Conservation (phyloP, 2,329 filamentous ascomycete species). For the Ascochyta fabae region DNA sequence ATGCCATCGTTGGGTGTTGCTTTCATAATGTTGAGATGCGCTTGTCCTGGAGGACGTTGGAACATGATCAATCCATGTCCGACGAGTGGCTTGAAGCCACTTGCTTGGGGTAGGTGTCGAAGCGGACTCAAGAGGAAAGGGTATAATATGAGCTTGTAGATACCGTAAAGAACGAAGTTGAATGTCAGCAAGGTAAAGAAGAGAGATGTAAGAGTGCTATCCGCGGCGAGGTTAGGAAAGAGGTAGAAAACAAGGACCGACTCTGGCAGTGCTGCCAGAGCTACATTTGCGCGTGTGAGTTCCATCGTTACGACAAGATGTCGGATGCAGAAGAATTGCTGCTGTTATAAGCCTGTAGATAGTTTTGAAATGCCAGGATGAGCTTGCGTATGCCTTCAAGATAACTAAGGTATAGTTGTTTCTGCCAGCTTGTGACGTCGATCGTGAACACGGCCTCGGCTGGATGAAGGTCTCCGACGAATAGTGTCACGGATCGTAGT, state of each 20-base stretch:
- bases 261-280: conserved; percentile 28
- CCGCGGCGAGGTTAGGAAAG: conserved; percentile 24
- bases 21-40: conserved; percentile 46
- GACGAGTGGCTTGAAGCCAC: conserved; percentile 41
- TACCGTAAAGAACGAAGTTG: conserved; percentile 23
- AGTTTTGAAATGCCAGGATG: neutral
- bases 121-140: conserved; percentile 50
- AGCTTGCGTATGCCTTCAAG: neutral
- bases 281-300: conserved; percentile 20
- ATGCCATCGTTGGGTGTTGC: conserved; percentile 51
- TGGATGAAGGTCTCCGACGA: neutral
- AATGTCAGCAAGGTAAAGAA: conserved; percentile 26
- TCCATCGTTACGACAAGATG: conserved; percentile 20
- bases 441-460: neutral
- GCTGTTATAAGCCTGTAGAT: neutral
- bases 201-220: conserved; percentile 20
- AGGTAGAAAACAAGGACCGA: conserved; percentile 28
- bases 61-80: conserved; percentile 48
- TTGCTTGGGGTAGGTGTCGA: conserved; percentile 46
- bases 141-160: conserved; percentile 40
- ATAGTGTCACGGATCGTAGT: neutral
- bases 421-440: conserved; percentile 1
- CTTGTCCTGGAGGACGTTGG: conserved; percentile 41
- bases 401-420: neutral
- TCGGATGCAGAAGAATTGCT: neutral